Percentiles rank a stretch among this genome's conserved stretches.
phyloP scores from a whole-genome alignment of 2,329 filamentous ascomycete genomes.

The Cercospora sp. region DNA sequence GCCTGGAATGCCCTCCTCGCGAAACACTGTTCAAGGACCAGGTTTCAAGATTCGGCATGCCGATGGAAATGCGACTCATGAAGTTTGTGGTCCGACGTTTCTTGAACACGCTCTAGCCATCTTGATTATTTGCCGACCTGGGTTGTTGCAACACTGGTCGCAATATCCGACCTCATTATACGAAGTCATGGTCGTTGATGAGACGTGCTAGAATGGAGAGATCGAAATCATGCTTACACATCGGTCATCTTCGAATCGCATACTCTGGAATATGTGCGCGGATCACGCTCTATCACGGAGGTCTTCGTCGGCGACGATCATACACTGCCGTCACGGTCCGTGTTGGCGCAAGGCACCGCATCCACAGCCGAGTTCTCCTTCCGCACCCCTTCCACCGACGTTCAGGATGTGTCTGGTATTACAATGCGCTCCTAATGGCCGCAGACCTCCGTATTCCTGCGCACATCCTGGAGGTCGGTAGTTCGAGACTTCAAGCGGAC shows the following conservation, averaged over 20 bases:
- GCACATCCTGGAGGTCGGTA: neutral
- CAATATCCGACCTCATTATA: neutral
- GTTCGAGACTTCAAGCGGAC: neutral
- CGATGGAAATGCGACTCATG: neutral
- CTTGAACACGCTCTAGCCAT: neutral
- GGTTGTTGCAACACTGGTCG: neutral
- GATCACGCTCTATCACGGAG: neutral
- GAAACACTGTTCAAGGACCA: conserved; percentile 4
- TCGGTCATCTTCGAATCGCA: neutral
- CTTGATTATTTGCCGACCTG: neutral
- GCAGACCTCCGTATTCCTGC: neutral
- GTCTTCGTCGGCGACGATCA: neutral
- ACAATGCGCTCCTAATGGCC: neutral
- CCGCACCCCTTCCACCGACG: neutral
- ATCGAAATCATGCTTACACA: neutral
- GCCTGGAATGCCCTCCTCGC: neutral
- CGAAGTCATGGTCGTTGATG: neutral
- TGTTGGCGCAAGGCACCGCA: neutral
- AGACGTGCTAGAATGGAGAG: neutral
- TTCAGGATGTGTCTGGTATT: neutral
- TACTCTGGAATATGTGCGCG: neutral
- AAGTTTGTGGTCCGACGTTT: neutral
- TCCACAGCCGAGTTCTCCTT: neutral
- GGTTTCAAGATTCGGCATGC: conserved; percentile 12
- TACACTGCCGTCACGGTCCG: neutral